Conservation (phyloP, 306 rosid species). For the Quercus gilva region DNA sequence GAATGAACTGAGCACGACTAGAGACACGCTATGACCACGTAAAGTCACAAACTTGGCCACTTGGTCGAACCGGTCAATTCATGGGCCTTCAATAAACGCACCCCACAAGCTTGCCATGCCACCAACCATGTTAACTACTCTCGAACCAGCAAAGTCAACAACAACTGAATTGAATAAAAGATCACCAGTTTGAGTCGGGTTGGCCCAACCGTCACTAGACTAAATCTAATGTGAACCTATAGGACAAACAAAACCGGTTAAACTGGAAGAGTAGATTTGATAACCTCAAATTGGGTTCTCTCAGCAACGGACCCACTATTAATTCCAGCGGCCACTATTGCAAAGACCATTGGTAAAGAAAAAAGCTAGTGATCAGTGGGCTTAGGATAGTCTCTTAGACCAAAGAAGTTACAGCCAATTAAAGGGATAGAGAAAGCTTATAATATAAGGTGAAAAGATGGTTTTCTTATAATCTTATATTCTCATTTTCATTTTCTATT, state of each 20-base stretch:
- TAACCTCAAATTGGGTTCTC: constrained; percentile 66
- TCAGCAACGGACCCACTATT: constrained; percentile 82
- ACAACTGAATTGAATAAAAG: constrained; percentile 45
- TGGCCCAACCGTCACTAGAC: constrained; percentile 72
- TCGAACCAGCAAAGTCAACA: constrained; percentile 67
- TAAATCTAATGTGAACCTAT: constrained; percentile 71
- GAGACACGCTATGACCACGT: constrained; percentile 59
- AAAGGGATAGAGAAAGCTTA: not conserved
- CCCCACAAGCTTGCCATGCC: constrained; percentile 82
- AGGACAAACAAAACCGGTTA: constrained; percentile 73
- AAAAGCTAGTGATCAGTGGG: constrained; percentile 47
- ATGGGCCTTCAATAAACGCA: constrained; percentile 66
- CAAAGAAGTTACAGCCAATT: constrained; percentile 72
- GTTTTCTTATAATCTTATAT: not conserved
- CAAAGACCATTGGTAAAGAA: constrained; percentile 88
- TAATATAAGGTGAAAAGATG: not conserved
- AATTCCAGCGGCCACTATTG: constrained; percentile 70
- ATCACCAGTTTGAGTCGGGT: constrained; percentile 13
- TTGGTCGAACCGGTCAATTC: constrained; percentile 66
- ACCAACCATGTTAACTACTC: constrained; percentile 79
- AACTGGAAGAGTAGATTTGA: constrained; percentile 60
- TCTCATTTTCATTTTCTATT: not conserved
- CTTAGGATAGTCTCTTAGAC: constrained; percentile 38
- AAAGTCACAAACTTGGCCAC: constrained; percentile 48
- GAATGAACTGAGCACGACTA: constrained; percentile 61